phyloP scores from a whole-genome alignment of 73 alveolate species.

The Paramecium caudatum region DNA sequence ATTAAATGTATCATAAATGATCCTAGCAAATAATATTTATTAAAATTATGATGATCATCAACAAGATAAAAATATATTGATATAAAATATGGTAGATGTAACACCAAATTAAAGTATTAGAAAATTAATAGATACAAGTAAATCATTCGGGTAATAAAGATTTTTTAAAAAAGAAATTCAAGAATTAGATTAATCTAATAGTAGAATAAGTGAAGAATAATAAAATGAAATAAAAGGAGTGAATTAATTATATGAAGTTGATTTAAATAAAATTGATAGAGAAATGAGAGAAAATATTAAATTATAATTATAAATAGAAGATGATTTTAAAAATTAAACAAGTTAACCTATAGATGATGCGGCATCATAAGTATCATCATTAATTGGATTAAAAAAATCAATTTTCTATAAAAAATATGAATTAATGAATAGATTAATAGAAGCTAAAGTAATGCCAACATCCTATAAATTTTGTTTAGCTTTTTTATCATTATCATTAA shows the following conservation, averaged over 20 bases:
- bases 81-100: background rate
- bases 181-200: constrained; percentile 18
- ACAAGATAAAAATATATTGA: background rate
- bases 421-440: background rate
- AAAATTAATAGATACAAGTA: background rate
- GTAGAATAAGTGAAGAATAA: background rate
- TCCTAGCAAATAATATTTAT: background rate
- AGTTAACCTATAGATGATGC: constrained; percentile 33
- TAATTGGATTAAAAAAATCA: constrained; percentile 42
- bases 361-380: constrained; percentile 58
- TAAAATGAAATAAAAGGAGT: constrained; percentile 23
- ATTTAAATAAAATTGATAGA: constrained; percentile 63
- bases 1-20: too few species aligned
- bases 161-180: background rate
- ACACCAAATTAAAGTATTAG: constrained; percentile 30
- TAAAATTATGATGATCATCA: background rate
- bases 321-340: background rate
- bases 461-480: background rate
- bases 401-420: constrained; percentile 46
- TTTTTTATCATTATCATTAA: background rate
- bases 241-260: constrained; percentile 64
- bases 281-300: constrained; percentile 54
- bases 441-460: background rate
- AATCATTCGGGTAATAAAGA: constrained; percentile 5
- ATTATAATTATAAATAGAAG: constrained; percentile 43